Conservation (phyloP, 495 filamentous ascomycete species). For the Hyaloscypha variabilis region DNA sequence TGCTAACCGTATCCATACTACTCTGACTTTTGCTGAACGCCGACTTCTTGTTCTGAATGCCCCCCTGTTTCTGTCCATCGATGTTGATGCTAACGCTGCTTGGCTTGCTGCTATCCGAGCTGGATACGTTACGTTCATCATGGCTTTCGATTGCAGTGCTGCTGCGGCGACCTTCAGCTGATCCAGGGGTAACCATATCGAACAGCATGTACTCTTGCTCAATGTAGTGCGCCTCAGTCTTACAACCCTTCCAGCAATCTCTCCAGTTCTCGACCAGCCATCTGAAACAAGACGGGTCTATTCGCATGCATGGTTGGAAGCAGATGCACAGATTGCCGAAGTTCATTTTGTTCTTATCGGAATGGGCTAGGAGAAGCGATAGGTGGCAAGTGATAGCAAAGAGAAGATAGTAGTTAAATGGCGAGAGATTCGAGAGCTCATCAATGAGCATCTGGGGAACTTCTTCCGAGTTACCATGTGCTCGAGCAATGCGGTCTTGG, state of each 20-base stretch:
- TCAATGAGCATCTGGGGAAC: constrained; percentile 83
- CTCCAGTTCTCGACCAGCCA: constrained; percentile 91
- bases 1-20: constrained; percentile 39
- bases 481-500: constrained; percentile 72
- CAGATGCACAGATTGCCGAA: constrained; percentile 91
- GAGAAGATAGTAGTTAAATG: constrained; percentile 93
- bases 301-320: constrained; percentile 92
- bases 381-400: constrained; percentile 95
- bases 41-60: constrained; percentile 43
- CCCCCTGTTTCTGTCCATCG: constrained; percentile 12
- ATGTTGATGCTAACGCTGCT: constrained; percentile 24
- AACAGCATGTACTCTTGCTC: constrained; percentile 71
- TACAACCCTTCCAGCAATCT: constrained; percentile 94
- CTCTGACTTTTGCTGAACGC: constrained; percentile 34
- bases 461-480: constrained; percentile 72
- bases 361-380: constrained; percentile 80
- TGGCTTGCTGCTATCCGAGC: constrained; percentile 64
- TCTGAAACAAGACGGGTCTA: constrained; percentile 87
- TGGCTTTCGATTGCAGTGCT: constrained; percentile 32
- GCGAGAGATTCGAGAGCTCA: constrained; percentile 85
- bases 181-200: constrained; percentile 38
- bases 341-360: constrained; percentile 93
- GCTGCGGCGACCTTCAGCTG: constrained; percentile 25
- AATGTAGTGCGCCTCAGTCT: constrained; percentile 80
- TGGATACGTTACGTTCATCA: constrained; percentile 65